Conservation (phyloP, 2,329 filamentous ascomycete species). For the Ophiosphaerella korrae region DNA sequence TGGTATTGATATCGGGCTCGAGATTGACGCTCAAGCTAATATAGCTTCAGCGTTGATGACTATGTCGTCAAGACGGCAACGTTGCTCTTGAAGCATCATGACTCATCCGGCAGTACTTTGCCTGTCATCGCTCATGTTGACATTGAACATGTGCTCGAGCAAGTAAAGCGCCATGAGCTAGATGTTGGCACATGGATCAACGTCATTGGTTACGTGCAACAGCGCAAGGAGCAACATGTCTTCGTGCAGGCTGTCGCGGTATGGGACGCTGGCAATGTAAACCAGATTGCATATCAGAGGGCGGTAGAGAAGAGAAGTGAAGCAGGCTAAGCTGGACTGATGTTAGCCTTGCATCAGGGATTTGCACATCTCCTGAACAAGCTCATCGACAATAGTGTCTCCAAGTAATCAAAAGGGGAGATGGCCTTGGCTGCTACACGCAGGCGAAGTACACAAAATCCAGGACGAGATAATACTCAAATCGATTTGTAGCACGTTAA, state of each 20-base stretch:
- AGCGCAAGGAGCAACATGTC: conserved; percentile 34
- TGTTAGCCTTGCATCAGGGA: neutral
- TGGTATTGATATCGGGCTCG: conserved; percentile 66
- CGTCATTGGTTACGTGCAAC: conserved; percentile 75
- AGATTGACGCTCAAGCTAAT: conserved; percentile 13
- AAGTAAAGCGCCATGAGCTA: conserved; percentile 66
- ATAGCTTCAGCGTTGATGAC: conserved; percentile 58
- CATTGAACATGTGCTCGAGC: conserved; percentile 71
- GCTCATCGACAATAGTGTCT: too few species aligned
- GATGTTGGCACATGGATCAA: conserved; percentile 86
- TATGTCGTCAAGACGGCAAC: conserved; percentile 64
- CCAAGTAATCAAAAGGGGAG: too few species aligned
- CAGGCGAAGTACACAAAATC: too few species aligned
- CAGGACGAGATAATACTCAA: too few species aligned
- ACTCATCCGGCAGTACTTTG: conserved; percentile 50
- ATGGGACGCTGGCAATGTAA: conserved; percentile 76
- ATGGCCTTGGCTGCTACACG: too few species aligned
- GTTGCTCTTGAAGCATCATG: conserved; percentile 71
- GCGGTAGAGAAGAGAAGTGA: conserved; percentile 42
- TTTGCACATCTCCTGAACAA: neutral
- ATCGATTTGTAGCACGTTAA: too few species aligned
- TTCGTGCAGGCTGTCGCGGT: conserved; percentile 75
- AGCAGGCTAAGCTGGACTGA: neutral
- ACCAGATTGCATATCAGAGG: conserved; percentile 72
- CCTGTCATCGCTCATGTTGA: conserved; percentile 66